Evolutionary conservation across 2,329 filamentous ascomycete genomes (phyloP).

Genomic region (Penicillium sclerotigenum): DNA sequence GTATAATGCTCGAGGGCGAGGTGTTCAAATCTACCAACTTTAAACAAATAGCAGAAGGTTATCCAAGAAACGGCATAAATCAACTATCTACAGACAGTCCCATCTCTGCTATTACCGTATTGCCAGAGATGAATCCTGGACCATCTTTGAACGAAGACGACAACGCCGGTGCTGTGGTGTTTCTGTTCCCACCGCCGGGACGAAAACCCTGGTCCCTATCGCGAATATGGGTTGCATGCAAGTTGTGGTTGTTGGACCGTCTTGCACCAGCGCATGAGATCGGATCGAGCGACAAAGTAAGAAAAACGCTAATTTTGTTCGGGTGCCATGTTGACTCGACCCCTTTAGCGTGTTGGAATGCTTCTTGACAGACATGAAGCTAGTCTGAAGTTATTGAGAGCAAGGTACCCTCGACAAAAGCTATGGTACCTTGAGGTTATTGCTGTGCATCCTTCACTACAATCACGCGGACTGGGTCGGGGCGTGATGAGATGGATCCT

Average conservation of each 20-base stretch:
- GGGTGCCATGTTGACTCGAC: neutral
- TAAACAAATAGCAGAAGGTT: conserved; percentile 7
- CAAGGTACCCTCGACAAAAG: neutral
- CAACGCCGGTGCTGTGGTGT: conserved; percentile 19
- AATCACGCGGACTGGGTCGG: conserved; percentile 22
- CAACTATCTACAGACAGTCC: neutral
- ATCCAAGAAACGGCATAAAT: neutral
- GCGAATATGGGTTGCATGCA: conserved; percentile 7
- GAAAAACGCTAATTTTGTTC: neutral
- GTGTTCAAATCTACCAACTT: conserved; percentile 17
- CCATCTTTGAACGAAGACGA: neutral
- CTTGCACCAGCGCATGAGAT: conserved; percentile 13
- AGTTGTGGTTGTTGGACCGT: conserved; percentile 18
- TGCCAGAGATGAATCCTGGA: neutral
- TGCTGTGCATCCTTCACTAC: conserved; percentile 26
- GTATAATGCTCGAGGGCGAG: conserved; percentile 17
- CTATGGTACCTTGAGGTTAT: conserved; percentile 29
- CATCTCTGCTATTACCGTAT: too few species aligned
- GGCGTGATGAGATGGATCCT: conserved; percentile 18
- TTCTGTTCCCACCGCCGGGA: conserved; percentile 21
- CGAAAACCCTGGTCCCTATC: neutral
- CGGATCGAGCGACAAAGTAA: conserved; percentile 16
- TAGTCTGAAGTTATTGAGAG: conserved; percentile 1
- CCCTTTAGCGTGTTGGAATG: conserved; percentile 14
- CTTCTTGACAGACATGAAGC: conserved; percentile 13